These are phyloP conservation scores for Elymus sibiricus DNA, from an alignment of 176 grass and related monocot species.

Conservation along the genomic window DNA sequence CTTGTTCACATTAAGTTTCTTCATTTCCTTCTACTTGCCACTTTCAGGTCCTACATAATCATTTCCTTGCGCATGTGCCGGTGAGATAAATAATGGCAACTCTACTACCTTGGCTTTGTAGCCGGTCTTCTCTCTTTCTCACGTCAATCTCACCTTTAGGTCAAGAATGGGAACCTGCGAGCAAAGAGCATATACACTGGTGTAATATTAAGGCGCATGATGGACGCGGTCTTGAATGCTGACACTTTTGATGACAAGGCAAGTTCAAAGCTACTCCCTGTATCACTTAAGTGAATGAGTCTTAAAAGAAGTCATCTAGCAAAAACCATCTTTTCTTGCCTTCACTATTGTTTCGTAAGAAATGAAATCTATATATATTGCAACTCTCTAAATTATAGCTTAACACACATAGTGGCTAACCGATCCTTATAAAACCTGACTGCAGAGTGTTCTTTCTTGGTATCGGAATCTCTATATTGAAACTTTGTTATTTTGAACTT, in stretches of 20 bases:
- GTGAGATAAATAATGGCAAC: slow-evolving; percentile 38
- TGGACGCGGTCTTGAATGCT: slow-evolving; percentile 72
- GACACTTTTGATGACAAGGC: slow-evolving; percentile 95
- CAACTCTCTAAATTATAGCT: too few relatives aligned
- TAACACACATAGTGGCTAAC: too few relatives aligned
- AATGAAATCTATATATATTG: too few relatives aligned
- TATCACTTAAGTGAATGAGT: neutral
- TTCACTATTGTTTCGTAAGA: too few relatives aligned
- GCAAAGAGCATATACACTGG: slow-evolving; percentile 79
- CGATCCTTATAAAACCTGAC: too few relatives aligned
- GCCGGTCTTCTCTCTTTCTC: neutral
- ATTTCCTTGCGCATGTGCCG: slow-evolving; percentile 86
- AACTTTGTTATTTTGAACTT: neutral
- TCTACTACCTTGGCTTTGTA: slow-evolving; percentile 26
- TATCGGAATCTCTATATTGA: neutral
- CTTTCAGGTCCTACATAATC: slow-evolving; percentile 68
- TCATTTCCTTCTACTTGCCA: neutral
- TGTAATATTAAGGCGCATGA: slow-evolving; percentile 89
- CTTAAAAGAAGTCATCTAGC: neutral
- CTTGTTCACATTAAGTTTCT: neutral
- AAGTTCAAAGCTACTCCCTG: neutral
- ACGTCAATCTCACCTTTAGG: slow-evolving; percentile 31
- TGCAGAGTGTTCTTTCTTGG: too few relatives aligned
- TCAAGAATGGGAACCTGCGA: slow-evolving; percentile 58
- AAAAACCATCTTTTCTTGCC: too few relatives aligned